Evolutionary conservation across 78 protist genomes (phyloP).

Genomic region (Monocercomonoides exilis): DNA sequence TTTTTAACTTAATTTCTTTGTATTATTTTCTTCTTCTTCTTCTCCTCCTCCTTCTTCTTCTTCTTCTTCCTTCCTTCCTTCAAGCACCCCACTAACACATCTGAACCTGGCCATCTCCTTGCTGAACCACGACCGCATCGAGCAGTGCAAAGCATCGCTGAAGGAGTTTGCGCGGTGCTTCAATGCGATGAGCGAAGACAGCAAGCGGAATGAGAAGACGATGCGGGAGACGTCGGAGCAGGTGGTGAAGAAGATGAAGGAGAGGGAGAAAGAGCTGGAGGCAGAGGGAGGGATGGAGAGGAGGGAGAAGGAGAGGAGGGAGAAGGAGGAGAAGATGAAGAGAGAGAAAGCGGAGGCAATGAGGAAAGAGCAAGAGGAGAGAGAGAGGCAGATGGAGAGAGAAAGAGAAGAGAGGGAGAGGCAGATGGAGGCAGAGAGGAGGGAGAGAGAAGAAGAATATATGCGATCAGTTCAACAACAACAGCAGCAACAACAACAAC

Average conservation of each 20-base stretch:
- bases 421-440: background rate
- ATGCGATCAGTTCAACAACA: background rate
- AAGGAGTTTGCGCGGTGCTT: background rate
- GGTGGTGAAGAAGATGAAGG: background rate
- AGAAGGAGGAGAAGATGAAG: background rate
- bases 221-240: background rate
- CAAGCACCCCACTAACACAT: background rate
- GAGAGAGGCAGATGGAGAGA: conserved; percentile 2
- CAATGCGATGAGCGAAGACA: background rate
- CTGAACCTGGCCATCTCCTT: background rate
- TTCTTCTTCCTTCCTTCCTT: no score
- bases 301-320: background rate
- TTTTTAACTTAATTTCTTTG: conserved; percentile 29
- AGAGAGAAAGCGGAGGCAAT: background rate
- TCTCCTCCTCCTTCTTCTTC: no score
- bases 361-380: background rate
- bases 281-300: background rate
- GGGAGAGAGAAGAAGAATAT: background rate
- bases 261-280: conserved; percentile 5
- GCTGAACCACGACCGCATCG: background rate
- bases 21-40: no score
- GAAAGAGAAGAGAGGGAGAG: background rate
- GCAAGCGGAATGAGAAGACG: background rate
- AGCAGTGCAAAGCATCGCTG: background rate
- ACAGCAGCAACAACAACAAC: background rate